Conservation (phyloP, 257 asterid species). For the Solanum medicagineum region DNA sequence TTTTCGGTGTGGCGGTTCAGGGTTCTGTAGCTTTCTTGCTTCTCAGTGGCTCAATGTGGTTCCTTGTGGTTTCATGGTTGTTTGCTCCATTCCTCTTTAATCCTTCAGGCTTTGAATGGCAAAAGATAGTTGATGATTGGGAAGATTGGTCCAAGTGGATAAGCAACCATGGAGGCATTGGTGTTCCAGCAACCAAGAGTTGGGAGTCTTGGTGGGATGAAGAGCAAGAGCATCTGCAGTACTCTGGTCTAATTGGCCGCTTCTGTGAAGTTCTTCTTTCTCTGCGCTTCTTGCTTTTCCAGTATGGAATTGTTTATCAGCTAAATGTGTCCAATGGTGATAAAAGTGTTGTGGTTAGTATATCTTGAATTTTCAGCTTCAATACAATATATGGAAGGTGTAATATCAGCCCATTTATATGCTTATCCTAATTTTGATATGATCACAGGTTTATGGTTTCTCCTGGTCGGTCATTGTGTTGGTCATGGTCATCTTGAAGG, state of each 20-base stretch:
- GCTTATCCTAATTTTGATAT: not conserved
- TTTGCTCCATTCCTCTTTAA: slow-evolving; percentile 88
- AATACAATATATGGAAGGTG: not conserved
- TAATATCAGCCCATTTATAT: not conserved
- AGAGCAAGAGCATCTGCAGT: slow-evolving; percentile 80
- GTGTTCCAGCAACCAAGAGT: slow-evolving; percentile 81
- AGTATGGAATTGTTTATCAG: slow-evolving; percentile 87
- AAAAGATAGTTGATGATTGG: slow-evolving; percentile 88
- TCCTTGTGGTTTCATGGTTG: slow-evolving; percentile 74
- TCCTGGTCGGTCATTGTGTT: slow-evolving; percentile 89
- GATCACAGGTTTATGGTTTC: slow-evolving; percentile 66
- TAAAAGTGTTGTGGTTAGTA: slow-evolving; percentile 54
- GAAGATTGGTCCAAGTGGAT: slow-evolving; percentile 97
- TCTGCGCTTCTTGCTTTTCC: slow-evolving; percentile 71
- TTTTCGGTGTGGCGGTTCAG: slow-evolving; percentile 38
- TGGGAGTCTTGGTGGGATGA: slow-evolving; percentile 99
- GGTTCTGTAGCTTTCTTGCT: slow-evolving; percentile 16
- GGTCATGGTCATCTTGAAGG: slow-evolving; percentile 66
- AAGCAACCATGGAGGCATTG: slow-evolving; percentile 65
- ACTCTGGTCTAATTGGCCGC: slow-evolving; percentile 61
- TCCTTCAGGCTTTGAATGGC: slow-evolving; percentile 98
- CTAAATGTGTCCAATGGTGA: slow-evolving; percentile 47
- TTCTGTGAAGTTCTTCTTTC: slow-evolving; percentile 62
- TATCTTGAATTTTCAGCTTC: not conserved
- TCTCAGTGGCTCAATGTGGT: slow-evolving; percentile 69